Evolutionary conservation across 2,329 filamentous ascomycete species (phyloP), one percentile per base, ranked within the genome.

Genomic region (Aspergillus aculeatus): DNA sequence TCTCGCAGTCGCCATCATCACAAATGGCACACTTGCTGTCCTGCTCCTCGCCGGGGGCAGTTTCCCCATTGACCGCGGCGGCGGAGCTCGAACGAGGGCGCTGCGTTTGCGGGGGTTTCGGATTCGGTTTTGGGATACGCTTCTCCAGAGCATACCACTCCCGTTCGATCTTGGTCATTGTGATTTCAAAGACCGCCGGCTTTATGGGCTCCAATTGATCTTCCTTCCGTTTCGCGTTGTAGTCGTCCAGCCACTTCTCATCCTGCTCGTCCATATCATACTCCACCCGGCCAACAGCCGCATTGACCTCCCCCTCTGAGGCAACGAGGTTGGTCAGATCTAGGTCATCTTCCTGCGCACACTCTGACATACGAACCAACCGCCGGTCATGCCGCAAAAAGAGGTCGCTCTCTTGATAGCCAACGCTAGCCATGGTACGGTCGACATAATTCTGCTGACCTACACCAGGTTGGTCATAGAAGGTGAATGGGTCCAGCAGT

Each of bases 261-360:
- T 99, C 95, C 72, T 99, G 95, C 77, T 99, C 95, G 71, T 99
- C 95, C 95, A 99, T 99, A 75, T 99, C 95, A 74, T 99, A 99
- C 73, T 99, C 95, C 21, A 99, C 95, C 58, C 91, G 88, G 12
- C 92, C 91, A 44, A 96, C 84, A 4, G 79, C 77, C 31, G 79
- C 75, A 56, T 83, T 81, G 5, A 78, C 72, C 50, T 90, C 88
- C 9, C 83, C 84, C 52, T 90, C 89, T 19, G 80, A 80, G 62
- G 83, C 85, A 19, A 83, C 71, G 21, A 80, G 77, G 24, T 81
- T 77, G 54, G 77, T 81, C 53, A 86, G 74, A 62, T 86, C 85
- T 21, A 88, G 76, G 65, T 89, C 86, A 67, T 89, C 86, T 66
- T 87, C 84, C 51, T 86, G 83, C 5, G 83, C 83, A 23, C 82